These are phyloP conservation scores for Knufia petricola DNA, from an alignment of 2,329 filamentous ascomycete genomes.

Conservation along the genomic window DNA sequence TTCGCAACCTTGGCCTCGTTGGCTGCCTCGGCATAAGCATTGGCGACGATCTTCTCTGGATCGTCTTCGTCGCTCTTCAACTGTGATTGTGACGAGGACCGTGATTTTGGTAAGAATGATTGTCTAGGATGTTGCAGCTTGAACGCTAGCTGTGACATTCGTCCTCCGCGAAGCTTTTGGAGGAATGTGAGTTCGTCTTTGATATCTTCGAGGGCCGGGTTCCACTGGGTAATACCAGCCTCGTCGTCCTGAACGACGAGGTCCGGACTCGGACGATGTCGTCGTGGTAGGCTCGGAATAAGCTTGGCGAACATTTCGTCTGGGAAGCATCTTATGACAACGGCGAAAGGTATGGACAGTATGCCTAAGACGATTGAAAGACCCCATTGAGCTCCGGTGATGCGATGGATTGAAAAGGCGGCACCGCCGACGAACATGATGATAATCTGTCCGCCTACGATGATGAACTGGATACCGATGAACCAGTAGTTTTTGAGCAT, in stretches of 20 bases:
- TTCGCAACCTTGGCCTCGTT: slow-evolving; percentile 30
- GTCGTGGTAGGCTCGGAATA: slow-evolving; percentile 27
- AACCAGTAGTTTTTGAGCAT: slow-evolving; percentile 50
- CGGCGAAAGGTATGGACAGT: slow-evolving; percentile 43
- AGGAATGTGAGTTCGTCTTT: slow-evolving; percentile 55
- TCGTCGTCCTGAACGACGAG: slow-evolving; percentile 32
- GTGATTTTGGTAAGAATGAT: slow-evolving; percentile 31
- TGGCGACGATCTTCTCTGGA: slow-evolving; percentile 39
- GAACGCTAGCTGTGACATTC: slow-evolving; percentile 50
- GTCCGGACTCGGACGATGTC: slow-evolving; percentile 16
- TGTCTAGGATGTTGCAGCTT: slow-evolving; percentile 52
- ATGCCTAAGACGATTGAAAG: slow-evolving; percentile 43
- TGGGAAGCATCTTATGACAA: slow-evolving; percentile 42
- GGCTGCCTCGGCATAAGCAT: slow-evolving; percentile 40
- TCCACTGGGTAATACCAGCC: slow-evolving; percentile 44
- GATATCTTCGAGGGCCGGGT: slow-evolving; percentile 53
- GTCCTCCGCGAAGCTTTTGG: slow-evolving; percentile 54
- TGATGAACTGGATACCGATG: slow-evolving; percentile 47
- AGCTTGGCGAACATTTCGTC: slow-evolving; percentile 40
- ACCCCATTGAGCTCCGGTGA: slow-evolving; percentile 46
- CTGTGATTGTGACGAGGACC: slow-evolving; percentile 28
- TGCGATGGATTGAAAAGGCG: slow-evolving; percentile 43
- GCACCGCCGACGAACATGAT: slow-evolving; percentile 50
- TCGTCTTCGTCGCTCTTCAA: slow-evolving; percentile 33
- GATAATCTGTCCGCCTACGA: slow-evolving; percentile 47